These are phyloP conservation scores for Phanerochaete sordida DNA, from an alignment of 768 basidiomycete genomes.

Conservation along the genomic window DNA sequence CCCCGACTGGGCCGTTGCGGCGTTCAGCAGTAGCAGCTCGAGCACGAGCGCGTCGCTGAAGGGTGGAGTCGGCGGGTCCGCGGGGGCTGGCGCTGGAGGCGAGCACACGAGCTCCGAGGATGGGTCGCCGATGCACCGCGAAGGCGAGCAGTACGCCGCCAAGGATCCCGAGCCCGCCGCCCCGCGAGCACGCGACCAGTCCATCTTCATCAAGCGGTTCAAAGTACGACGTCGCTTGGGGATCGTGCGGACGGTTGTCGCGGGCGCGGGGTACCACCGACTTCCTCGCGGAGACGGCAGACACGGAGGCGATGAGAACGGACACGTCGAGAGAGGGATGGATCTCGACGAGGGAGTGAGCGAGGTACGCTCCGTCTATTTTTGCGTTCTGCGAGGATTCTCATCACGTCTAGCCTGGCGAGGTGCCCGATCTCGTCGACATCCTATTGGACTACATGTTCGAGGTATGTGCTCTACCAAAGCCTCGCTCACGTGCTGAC, in stretches of 20 bases:
- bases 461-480: constrained; percentile 4
- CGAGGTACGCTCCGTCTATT: no score
- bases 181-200: background rate
- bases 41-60: background rate
- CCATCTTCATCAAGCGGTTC: background rate
- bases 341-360: no score
- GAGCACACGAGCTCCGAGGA: no score
- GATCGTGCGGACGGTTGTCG: background rate
- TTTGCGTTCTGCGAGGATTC: no score
- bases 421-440: constrained; percentile 6
- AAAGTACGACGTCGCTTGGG: background rate
- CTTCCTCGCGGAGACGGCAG: background rate
- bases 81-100: background rate
- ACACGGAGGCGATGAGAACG: no score
- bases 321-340: no score
- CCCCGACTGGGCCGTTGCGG: background rate
- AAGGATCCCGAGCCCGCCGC: background rate
- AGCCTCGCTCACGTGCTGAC: background rate
- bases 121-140: background rate
- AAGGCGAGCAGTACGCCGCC: background rate
- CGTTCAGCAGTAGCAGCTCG: background rate
- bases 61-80: background rate
- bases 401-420: background rate
- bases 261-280: background rate
- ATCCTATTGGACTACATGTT: constrained; percentile 21